phyloP scores from a whole-genome alignment of 1,139 yeast genomes.

The Suhomyces yuchorum region DNA sequence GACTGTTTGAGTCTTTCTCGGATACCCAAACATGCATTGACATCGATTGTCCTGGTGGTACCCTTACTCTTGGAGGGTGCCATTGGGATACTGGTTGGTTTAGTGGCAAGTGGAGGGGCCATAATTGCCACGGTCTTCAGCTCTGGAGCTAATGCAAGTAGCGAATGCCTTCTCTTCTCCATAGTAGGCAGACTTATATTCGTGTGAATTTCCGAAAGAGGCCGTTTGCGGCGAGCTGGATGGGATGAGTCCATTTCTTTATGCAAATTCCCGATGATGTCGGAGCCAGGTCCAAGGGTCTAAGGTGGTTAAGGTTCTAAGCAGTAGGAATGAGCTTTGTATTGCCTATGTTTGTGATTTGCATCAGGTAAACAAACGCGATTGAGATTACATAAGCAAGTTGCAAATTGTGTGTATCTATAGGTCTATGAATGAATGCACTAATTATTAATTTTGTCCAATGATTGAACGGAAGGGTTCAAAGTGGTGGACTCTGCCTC shows the following conservation, averaged over 20 bases:
- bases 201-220: slow-evolving; percentile 11
- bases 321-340: background rate
- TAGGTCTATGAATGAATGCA: background rate
- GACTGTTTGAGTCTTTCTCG: slow-evolving; percentile 10
- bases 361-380: slow-evolving; percentile 8
- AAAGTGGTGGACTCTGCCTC: slow-evolving; percentile 2
- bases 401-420: background rate
- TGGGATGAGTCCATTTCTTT: slow-evolving; percentile 5
- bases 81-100: slow-evolving; percentile 11
- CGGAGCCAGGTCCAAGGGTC: background rate
- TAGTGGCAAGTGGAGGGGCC: background rate
- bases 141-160: background rate
- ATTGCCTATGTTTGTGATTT: slow-evolving; percentile 3
- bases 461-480: background rate
- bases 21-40: slow-evolving; percentile 15
- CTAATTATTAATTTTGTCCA: background rate
- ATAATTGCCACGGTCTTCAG: background rate
- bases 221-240: slow-evolving; percentile 7
- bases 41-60: slow-evolving; percentile 8
- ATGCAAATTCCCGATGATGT: background rate
- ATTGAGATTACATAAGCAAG: slow-evolving; percentile 2
- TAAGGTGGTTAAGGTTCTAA: background rate
- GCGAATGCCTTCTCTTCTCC: slow-evolving; percentile 8
- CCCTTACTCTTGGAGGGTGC: slow-evolving; percentile 6
- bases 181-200: slow-evolving; percentile 4